These are phyloP conservation scores for Calonectria pteridis DNA, from an alignment of 2,329 filamentous ascomycete species.

Conservation along the genomic window DNA sequence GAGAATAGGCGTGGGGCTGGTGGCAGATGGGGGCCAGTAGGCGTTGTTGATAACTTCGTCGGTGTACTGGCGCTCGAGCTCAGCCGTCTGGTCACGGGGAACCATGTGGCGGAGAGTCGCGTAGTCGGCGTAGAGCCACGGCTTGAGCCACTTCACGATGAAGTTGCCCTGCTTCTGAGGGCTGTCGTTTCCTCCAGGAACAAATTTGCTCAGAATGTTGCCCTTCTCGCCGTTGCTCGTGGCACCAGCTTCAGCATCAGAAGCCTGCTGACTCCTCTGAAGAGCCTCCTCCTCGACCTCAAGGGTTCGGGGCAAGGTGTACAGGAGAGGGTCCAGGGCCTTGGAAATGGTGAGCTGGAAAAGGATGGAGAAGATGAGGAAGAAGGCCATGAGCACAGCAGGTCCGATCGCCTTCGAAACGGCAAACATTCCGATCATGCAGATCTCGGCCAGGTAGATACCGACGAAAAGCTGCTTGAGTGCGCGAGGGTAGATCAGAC, in stretches of 20 bases:
- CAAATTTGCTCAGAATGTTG: conserved; percentile 38
- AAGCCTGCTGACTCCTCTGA: conserved; percentile 48
- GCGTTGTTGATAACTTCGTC: conserved; percentile 73
- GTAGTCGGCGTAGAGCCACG: conserved; percentile 82
- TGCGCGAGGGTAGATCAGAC: conserved; percentile 87
- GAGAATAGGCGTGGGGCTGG: conserved; percentile 70
- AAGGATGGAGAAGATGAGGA: conserved; percentile 80
- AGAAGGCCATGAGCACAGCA: conserved; percentile 79
- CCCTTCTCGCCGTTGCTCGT: conserved; percentile 32
- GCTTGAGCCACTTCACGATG: conserved; percentile 75
- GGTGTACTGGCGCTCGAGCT: conserved; percentile 68
- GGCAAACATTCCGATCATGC: conserved; percentile 84
- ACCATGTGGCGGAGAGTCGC: conserved; percentile 77
- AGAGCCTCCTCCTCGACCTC: conserved; percentile 57
- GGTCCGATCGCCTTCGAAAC: conserved; percentile 77
- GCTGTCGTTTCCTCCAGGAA: conserved; percentile 36
- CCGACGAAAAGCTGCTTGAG: conserved; percentile 88
- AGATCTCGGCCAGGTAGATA: conserved; percentile 83
- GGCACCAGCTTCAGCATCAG: conserved; percentile 39
- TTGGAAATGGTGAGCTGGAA: conserved; percentile 80
- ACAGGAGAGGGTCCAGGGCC: conserved; percentile 78
- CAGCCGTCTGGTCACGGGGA: conserved; percentile 65
- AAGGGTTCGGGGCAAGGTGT: conserved; percentile 76
- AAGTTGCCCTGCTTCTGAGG: conserved; percentile 64
- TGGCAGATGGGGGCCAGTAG: conserved; percentile 80